These are phyloP conservation scores for Citrus australasica DNA, from an alignment of 345 rosid genomes.

Conservation along the genomic window DNA sequence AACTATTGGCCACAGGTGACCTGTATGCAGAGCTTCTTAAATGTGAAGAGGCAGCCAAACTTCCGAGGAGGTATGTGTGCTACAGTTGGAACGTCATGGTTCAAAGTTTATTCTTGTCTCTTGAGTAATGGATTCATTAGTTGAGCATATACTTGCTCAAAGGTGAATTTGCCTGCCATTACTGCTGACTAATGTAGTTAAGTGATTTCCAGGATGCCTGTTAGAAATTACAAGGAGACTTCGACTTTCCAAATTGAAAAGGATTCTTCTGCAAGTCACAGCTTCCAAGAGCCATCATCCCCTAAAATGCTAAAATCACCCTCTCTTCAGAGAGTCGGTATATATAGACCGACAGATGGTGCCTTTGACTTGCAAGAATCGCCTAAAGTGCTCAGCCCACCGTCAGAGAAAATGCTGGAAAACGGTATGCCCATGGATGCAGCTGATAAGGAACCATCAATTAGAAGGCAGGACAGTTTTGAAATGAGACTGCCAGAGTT, in stretches of 20 bases:
- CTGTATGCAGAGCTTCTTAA: slow-evolving; percentile 91
- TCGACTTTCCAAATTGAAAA: slow-evolving; percentile 76
- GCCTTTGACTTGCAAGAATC: slow-evolving; percentile 61
- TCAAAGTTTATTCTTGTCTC: slow-evolving; percentile 9
- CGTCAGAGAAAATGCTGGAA: slow-evolving; percentile 73
- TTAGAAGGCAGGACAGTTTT: slow-evolving; percentile 95
- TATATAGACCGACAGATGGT: slow-evolving; percentile 55
- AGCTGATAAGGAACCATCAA: slow-evolving; percentile 79
- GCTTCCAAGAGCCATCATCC: slow-evolving; percentile 85
- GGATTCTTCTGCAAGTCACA: slow-evolving; percentile 82
- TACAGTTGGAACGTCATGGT: slow-evolving; percentile 1
- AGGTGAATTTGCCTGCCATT: neutral
- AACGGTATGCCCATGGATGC: slow-evolving; percentile 63
- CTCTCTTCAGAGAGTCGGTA: slow-evolving; percentile 80
- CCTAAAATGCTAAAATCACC: slow-evolving; percentile 88
- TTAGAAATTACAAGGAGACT: slow-evolving; percentile 59
- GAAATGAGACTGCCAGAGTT: slow-evolving; percentile 92
- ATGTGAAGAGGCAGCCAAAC: slow-evolving; percentile 97
- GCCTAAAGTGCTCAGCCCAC: slow-evolving; percentile 66
- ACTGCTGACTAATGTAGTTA: slow-evolving; percentile 12
- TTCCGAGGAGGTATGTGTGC: slow-evolving; percentile 82
- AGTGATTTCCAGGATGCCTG: slow-evolving; percentile 79
- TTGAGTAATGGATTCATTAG: slow-evolving; percentile 1
- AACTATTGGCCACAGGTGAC: slow-evolving; percentile 62
- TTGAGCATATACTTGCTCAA: slow-evolving; percentile 3